These are phyloP conservation scores for Capsicum rhomboideum DNA, from an alignment of 257 asterid species.

Conservation along the genomic window DNA sequence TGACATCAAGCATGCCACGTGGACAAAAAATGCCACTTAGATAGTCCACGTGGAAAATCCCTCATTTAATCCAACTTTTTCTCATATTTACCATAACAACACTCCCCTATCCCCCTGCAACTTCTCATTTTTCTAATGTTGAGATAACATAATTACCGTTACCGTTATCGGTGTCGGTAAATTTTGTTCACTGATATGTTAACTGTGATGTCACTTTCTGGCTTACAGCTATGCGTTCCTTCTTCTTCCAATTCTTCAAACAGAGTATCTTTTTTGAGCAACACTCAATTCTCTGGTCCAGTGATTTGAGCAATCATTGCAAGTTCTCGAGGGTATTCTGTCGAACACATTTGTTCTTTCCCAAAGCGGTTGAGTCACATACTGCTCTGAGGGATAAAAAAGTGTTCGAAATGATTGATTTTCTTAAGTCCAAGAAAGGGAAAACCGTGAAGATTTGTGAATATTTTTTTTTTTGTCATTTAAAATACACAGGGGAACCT, in stretches of 20 bases:
- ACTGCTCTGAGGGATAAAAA: neutral
- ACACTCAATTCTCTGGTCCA: slow-evolving; percentile 23
- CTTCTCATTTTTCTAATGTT: neutral
- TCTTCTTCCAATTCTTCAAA: slow-evolving; percentile 20
- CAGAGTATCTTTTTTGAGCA: slow-evolving; percentile 32
- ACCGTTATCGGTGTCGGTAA: neutral
- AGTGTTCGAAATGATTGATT: slow-evolving; percentile 21
- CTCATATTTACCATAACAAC: neutral
- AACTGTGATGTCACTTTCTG: slow-evolving; percentile 39
- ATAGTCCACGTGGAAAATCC: too few relatives aligned
- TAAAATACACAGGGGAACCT: slow-evolving; percentile 26
- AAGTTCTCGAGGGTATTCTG: slow-evolving; percentile 10
- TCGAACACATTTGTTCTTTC: slow-evolving; percentile 27
- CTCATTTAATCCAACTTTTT: neutral
- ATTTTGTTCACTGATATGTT: slow-evolving; percentile 34
- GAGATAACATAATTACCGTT: too few relatives aligned
- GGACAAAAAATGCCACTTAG: too few relatives aligned
- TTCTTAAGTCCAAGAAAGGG: slow-evolving; percentile 20
- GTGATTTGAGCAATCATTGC: slow-evolving; percentile 15
- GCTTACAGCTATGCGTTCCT: slow-evolving; percentile 24
- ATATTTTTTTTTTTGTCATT: slow-evolving; percentile 15
- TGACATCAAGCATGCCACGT: too few relatives aligned
- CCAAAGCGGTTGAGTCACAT: slow-evolving; percentile 13
- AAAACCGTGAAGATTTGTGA: slow-evolving; percentile 9
- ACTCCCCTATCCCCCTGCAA: neutral